Conservation (phyloP, 352 stramenopile species). For the Globisporangium abappressorium region DNA sequence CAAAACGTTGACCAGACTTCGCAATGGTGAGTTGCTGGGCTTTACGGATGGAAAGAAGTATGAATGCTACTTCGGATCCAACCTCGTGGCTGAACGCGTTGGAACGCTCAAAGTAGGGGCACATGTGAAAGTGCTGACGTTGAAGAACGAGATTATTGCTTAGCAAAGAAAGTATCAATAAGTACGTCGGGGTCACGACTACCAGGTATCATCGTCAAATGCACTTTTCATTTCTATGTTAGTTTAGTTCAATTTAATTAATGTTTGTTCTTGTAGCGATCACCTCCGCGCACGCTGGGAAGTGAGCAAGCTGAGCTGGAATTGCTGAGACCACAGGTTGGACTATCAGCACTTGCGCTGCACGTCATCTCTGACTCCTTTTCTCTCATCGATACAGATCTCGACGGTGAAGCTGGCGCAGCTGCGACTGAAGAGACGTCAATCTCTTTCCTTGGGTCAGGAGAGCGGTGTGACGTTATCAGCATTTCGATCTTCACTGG, state of each 20-base stretch:
- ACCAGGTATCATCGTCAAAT: neutral
- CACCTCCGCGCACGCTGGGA: conserved; percentile 48
- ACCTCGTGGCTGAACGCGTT: conserved; percentile 50
- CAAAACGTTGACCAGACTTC: conserved; percentile 45
- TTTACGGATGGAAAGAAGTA: conserved; percentile 51
- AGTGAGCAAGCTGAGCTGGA: conserved; percentile 30
- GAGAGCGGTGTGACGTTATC: neutral
- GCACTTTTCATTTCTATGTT: neutral
- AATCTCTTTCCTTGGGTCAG: neutral
- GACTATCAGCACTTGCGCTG: neutral
- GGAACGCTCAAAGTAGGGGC: conserved; percentile 41
- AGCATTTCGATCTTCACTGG: conserved; percentile 13
- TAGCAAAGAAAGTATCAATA: conserved; percentile 16
- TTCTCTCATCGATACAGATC: conserved; percentile 10
- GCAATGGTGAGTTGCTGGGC: conserved; percentile 58
- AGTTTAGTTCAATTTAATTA: conserved; percentile 1
- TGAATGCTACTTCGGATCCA: conserved; percentile 78
- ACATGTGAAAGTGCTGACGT: conserved; percentile 59
- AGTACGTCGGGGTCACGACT: neutral
- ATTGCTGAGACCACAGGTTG: neutral
- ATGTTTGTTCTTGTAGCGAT: conserved; percentile 46
- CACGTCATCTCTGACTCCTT: conserved; percentile 12
- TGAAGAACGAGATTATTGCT: conserved; percentile 55
- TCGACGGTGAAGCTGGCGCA: conserved; percentile 7
- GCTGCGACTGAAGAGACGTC: neutral